These are phyloP conservation scores for Tylopilus subfusipes DNA, from an alignment of 768 basidiomycete genomes.

Conservation along the genomic window DNA sequence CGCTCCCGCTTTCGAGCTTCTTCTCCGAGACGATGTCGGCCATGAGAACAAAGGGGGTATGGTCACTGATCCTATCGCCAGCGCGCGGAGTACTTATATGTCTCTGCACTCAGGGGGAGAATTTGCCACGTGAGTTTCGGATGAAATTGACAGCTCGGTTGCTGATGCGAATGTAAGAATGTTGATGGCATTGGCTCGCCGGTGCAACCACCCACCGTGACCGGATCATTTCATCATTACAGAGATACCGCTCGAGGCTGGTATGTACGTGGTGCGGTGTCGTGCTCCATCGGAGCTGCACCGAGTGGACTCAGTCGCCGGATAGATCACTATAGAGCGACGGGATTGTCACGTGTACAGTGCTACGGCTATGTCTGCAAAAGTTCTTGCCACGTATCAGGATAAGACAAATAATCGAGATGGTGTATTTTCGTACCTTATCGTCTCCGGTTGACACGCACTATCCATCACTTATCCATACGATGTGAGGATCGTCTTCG, in stretches of 20 bases:
- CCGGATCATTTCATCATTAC: not conserved
- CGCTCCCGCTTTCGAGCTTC: constrained; percentile 24
- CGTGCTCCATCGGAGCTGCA: too few species aligned
- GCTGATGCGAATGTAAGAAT: not conserved
- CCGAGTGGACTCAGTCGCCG: not conserved
- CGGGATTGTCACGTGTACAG: not conserved
- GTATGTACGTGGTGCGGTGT: too few species aligned
- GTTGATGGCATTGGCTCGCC: not conserved
- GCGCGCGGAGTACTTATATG: constrained; percentile 15
- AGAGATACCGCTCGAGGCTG: not conserved
- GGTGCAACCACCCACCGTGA: not conserved
- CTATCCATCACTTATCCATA: too few species aligned
- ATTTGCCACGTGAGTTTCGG: constrained; percentile 15
- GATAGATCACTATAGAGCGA: not conserved
- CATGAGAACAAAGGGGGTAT: constrained; percentile 6
- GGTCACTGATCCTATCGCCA: not conserved
- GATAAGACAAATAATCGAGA: not conserved
- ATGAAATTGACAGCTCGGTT: constrained; percentile 6
- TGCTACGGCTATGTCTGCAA: not conserved
- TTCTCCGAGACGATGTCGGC: constrained; percentile 20
- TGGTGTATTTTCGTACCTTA: not conserved
- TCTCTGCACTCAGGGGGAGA: not conserved
- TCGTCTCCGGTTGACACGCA: not conserved
- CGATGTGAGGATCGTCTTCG: not conserved
- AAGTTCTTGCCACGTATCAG: not conserved